Evolutionary conservation across 2,329 filamentous ascomycete species (phyloP).

Genomic region (Colletotrichum filicis): DNA sequence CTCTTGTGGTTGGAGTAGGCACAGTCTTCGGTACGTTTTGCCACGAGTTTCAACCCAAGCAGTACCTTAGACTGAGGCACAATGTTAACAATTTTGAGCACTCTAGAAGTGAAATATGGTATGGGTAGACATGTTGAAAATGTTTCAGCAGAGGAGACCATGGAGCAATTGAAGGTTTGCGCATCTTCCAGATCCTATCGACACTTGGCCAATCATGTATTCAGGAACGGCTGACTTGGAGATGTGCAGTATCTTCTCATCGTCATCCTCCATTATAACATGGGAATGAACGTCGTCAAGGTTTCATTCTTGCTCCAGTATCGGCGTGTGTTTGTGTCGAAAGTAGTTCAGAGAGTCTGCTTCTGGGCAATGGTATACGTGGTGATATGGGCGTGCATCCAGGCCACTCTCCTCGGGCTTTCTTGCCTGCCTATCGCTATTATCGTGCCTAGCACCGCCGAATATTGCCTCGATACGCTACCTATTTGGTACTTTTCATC

Average conservation of each 20-base stretch:
- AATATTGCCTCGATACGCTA: slow-evolving; percentile 42
- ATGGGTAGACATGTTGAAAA: slow-evolving; percentile 41
- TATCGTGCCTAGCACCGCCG: slow-evolving; percentile 40
- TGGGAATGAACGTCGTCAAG: slow-evolving; percentile 46
- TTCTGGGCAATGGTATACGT: slow-evolving; percentile 42
- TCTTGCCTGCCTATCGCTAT: slow-evolving; percentile 42
- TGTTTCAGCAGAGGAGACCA: slow-evolving; percentile 33
- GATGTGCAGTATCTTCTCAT: slow-evolving; percentile 39
- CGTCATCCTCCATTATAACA: slow-evolving; percentile 43
- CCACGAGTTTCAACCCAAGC: neutral
- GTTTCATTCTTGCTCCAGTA: slow-evolving; percentile 47
- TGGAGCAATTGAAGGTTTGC: slow-evolving; percentile 39
- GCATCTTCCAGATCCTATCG: too few relatives aligned
- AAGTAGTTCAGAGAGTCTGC: slow-evolving; percentile 39
- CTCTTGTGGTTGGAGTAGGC: slow-evolving; percentile 32
- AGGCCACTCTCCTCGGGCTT: slow-evolving; percentile 40
- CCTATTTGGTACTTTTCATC: slow-evolving; percentile 46
- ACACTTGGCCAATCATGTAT: neutral
- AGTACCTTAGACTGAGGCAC: neutral
- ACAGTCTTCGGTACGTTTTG: slow-evolving; percentile 14
- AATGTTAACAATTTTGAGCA: neutral
- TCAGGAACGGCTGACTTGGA: neutral
- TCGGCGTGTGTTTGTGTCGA: slow-evolving; percentile 43
- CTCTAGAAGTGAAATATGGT: slow-evolving; percentile 39
- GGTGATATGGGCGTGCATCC: slow-evolving; percentile 40